Percentiles rank a stretch among this genome's conserved stretches.
phyloP scores from a whole-genome alignment of 805 yeast species.

The Saturnispora bothae region DNA sequence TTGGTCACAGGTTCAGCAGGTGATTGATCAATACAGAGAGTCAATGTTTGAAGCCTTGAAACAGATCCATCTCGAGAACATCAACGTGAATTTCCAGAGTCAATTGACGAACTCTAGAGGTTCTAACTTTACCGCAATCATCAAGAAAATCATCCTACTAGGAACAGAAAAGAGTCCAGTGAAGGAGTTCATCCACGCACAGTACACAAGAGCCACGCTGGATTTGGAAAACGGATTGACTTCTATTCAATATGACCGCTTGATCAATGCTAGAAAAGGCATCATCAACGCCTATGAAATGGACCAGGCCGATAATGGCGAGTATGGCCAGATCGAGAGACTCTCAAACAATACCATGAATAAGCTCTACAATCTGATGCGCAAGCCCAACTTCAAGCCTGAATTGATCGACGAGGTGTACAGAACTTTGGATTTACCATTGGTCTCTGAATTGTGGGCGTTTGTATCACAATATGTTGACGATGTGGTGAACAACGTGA shows the following conservation, averaged over 20 bases:
- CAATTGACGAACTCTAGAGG: slow-evolving; percentile 10
- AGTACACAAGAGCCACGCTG: slow-evolving; percentile 30
- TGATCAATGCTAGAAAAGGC: slow-evolving; percentile 30
- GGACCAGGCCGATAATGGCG: neutral
- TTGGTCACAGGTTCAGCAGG: slow-evolving; percentile 45
- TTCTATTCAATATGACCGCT: slow-evolving; percentile 30
- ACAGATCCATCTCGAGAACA: slow-evolving; percentile 22
- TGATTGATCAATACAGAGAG: slow-evolving; percentile 44
- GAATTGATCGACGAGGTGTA: slow-evolving; percentile 24
- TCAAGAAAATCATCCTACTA: slow-evolving; percentile 49
- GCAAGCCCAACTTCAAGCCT: slow-evolving; percentile 14
- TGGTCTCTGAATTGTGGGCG: slow-evolving; percentile 53
- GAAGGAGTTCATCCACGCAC: slow-evolving; percentile 47
- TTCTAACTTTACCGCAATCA: slow-evolving; percentile 29
- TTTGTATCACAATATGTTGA: slow-evolving; percentile 32
- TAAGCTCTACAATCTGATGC: slow-evolving; percentile 17
- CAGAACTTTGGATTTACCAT: slow-evolving; percentile 36
- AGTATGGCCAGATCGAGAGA: slow-evolving; percentile 10
- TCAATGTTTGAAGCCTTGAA: slow-evolving; percentile 42
- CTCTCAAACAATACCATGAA: slow-evolving; percentile 21
- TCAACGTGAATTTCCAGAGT: slow-evolving; percentile 15
- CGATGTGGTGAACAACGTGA: slow-evolving; percentile 24
- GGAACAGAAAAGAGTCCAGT: slow-evolving; percentile 58
- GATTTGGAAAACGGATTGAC: slow-evolving; percentile 32
- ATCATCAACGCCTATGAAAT: slow-evolving; percentile 28